phyloP scores from a whole-genome alignment of 345 rosid species.

The Schrenkiella parvula region DNA sequence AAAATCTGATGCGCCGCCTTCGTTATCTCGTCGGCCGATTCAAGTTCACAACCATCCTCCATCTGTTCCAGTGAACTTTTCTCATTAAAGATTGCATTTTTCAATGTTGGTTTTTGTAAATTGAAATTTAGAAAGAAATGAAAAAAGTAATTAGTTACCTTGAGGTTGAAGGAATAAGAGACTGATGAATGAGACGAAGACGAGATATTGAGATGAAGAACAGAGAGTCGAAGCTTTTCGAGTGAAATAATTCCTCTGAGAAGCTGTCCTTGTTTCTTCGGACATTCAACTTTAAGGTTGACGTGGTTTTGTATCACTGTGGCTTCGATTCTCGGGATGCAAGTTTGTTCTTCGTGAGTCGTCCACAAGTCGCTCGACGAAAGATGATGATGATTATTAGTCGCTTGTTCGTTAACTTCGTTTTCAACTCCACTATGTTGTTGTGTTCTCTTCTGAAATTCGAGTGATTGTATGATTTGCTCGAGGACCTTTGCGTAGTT shows the following conservation, averaged over 20 bases:
- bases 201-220: slow-evolving; percentile 64
- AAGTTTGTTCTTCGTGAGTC: slow-evolving; percentile 22
- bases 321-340: slow-evolving; percentile 46
- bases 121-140: not conserved
- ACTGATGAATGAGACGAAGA: slow-evolving; percentile 36
- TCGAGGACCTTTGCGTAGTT: slow-evolving; percentile 77
- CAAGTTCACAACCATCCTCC: slow-evolving; percentile 59
- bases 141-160: slow-evolving; percentile 36
- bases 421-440: slow-evolving; percentile 9
- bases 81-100: not conserved
- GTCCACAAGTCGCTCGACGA: slow-evolving; percentile 19
- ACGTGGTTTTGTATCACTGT: slow-evolving; percentile 50
- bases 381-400: not conserved
- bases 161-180: slow-evolving; percentile 70
- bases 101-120: not conserved
- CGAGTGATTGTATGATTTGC: slow-evolving; percentile 62
- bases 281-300: slow-evolving; percentile 54
- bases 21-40: slow-evolving; percentile 55
- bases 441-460: slow-evolving; percentile 42
- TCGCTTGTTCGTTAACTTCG: not conserved
- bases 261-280: slow-evolving; percentile 52
- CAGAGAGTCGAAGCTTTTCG: slow-evolving; percentile 58
- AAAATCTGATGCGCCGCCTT: slow-evolving; percentile 55
- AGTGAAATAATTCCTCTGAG: slow-evolving; percentile 56
- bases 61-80: slow-evolving; percentile 33